Percentiles rank a stretch among this genome's conserved stretches.
phyloP scores from a whole-genome alignment of 306 rosid species.

The Argentina anserina region DNA sequence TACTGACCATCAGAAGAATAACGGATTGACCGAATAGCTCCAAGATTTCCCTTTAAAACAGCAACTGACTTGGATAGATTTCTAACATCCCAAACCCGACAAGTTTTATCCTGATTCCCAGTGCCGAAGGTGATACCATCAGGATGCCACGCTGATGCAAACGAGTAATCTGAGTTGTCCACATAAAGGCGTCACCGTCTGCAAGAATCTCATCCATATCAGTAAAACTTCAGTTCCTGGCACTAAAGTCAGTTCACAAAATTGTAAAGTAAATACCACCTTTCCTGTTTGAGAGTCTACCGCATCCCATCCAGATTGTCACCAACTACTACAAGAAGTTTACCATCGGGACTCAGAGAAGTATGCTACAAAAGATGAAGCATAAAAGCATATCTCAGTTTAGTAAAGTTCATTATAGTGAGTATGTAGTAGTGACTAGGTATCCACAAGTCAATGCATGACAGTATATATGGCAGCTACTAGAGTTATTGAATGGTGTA shows the following conservation, averaged over 20 bases:
- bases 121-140: slow-evolving; percentile 71
- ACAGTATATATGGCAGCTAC: too few relatives aligned
- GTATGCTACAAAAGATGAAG: slow-evolving; percentile 77
- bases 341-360: slow-evolving; percentile 74
- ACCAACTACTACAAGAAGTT: slow-evolving; percentile 68
- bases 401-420: too few relatives aligned
- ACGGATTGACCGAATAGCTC: slow-evolving; percentile 80
- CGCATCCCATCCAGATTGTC: slow-evolving; percentile 73
- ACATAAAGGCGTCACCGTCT: slow-evolving; percentile 47
- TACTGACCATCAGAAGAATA: slow-evolving; percentile 72
- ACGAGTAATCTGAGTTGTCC: slow-evolving; percentile 87
- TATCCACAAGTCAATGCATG: too few relatives aligned
- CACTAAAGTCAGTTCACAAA: too few relatives aligned
- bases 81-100: slow-evolving; percentile 80
- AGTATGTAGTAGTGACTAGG: too few relatives aligned
- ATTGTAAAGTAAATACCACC: slow-evolving; percentile 43
- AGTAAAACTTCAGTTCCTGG: background rate
- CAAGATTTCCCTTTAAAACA: slow-evolving; percentile 78
- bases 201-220: slow-evolving; percentile 30
- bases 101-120: slow-evolving; percentile 90
- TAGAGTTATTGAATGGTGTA: too few relatives aligned
- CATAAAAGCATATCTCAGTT: too few relatives aligned
- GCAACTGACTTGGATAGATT: slow-evolving; percentile 76
- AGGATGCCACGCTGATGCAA: slow-evolving; percentile 94
- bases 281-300: slow-evolving; percentile 94